A percentile compares a stretch with the other conserved stretches of the same genome.
Evolutionary conservation across 768 basidiomycete species (phyloP).

Genomic region (Kwoniella sp.): DNA sequence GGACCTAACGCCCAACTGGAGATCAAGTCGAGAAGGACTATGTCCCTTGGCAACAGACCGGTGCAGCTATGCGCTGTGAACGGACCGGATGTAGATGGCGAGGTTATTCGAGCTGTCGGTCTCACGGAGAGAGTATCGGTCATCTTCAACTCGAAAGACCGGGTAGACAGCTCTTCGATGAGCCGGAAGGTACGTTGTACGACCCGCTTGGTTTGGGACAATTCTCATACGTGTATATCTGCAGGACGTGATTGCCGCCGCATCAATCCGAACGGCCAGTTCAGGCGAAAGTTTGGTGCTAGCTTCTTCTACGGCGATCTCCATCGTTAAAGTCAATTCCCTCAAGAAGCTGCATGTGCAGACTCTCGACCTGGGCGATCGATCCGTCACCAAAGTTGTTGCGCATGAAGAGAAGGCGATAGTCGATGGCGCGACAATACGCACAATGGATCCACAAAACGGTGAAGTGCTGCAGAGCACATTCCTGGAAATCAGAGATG

Average conservation of each 20-base stretch:
- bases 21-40: conserved; percentile 24
- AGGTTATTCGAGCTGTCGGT: conserved; percentile 32
- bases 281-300: conserved; percentile 34
- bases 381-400: conserved; percentile 26
- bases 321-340: conserved; percentile 32
- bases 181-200: conserved; percentile 29
- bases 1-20: conserved; percentile 10
- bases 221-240: background rate
- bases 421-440: conserved; percentile 18
- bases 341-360: conserved; percentile 46
- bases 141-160: conserved; percentile 37
- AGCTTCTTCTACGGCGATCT: conserved; percentile 21
- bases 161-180: conserved; percentile 41
- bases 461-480: conserved; percentile 36
- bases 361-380: conserved; percentile 37
- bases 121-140: conserved; percentile 43
- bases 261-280: conserved; percentile 11
- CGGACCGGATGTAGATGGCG: conserved; percentile 9
- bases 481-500: conserved; percentile 39
- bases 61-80: conserved; percentile 17
- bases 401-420: conserved; percentile 14
- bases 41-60: conserved; percentile 38
- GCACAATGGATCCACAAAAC: conserved; percentile 32
- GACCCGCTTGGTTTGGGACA: background rate
- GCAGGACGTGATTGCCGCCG: conserved; percentile 34